phyloP scores from a whole-genome alignment of 2,329 filamentous ascomycete species.

The Sphaerulina musiva region DNA sequence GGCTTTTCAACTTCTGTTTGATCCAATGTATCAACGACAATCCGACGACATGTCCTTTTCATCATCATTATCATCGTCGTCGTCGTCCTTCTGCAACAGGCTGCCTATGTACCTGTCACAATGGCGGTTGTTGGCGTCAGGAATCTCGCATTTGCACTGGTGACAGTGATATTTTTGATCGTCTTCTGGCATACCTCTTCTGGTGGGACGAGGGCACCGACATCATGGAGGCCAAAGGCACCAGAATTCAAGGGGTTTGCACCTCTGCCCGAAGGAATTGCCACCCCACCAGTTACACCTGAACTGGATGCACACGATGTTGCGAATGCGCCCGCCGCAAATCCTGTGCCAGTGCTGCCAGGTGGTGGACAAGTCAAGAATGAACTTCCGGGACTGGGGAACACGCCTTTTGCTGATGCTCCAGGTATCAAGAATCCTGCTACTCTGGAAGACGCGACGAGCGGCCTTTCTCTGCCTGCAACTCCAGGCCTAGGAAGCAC shows the following conservation, averaged over 20 bases:
- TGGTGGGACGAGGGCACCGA: neutral
- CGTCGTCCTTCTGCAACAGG: no score
- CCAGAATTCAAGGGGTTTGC: constrained; percentile 6
- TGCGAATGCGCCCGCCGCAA: neutral
- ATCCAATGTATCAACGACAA: neutral
- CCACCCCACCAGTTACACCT: neutral
- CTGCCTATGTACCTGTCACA: neutral
- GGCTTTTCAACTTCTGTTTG: neutral
- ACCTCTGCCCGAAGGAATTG: constrained; percentile 4
- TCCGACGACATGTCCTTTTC: neutral
- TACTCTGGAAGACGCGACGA: neutral
- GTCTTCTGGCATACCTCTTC: constrained; percentile 1
- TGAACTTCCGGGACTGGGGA: neutral
- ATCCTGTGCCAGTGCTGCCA: constrained; percentile 2
- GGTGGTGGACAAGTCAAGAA: neutral
- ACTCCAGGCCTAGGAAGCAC: constrained; percentile 1
- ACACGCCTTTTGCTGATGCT: neutral
- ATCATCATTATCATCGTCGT: neutral
- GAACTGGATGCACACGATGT: neutral
- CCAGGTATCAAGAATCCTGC: neutral
- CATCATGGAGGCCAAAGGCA: neutral
- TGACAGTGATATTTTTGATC: neutral
- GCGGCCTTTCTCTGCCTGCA: neutral
- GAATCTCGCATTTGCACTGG: constrained; percentile 1
- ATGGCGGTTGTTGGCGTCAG: constrained; percentile 1